A percentile compares a stretch with the other conserved stretches of the same genome.
phyloP scores from a whole-genome alignment of 2,329 filamentous ascomycete genomes.

The Colletotrichum agaves region DNA sequence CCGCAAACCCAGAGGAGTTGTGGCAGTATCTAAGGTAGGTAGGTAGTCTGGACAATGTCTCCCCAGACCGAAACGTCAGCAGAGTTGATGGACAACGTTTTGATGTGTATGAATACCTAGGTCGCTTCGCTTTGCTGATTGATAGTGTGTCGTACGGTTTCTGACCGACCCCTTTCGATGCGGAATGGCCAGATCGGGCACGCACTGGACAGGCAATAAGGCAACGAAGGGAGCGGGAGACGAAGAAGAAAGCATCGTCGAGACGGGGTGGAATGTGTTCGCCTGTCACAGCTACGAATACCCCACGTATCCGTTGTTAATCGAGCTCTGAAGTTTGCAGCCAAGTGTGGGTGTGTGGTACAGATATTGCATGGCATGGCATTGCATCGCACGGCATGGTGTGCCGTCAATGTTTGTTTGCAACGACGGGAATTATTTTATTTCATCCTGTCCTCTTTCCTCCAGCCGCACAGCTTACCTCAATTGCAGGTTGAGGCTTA shows the following conservation, averaged over 20 bases:
- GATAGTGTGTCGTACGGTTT: not conserved
- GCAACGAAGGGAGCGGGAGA: not conserved
- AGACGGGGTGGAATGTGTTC: not conserved
- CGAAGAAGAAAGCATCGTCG: conserved; percentile 7
- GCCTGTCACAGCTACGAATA: not conserved
- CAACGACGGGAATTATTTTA: conserved; percentile 4
- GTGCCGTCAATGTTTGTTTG: conserved; percentile 10
- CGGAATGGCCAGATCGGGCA: not conserved
- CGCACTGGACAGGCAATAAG: not conserved
- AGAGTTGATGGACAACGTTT: too few species aligned
- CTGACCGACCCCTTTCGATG: not conserved
- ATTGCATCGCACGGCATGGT: conserved; percentile 18
- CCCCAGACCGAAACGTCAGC: too few species aligned
- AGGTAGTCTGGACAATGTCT: too few species aligned
- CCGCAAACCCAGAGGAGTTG: not conserved
- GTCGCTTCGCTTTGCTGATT: not conserved
- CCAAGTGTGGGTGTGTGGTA: not conserved
- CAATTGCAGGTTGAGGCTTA: not conserved
- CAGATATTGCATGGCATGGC: not conserved
- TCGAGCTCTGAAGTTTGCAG: not conserved
- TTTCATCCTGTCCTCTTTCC: not conserved
- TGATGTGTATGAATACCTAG: too few species aligned
- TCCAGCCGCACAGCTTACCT: not conserved
- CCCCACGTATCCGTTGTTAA: conserved; percentile 5
- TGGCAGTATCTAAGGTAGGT: not conserved